Conservation (phyloP, 805 yeast species). For the Starmerella sp. region DNA sequence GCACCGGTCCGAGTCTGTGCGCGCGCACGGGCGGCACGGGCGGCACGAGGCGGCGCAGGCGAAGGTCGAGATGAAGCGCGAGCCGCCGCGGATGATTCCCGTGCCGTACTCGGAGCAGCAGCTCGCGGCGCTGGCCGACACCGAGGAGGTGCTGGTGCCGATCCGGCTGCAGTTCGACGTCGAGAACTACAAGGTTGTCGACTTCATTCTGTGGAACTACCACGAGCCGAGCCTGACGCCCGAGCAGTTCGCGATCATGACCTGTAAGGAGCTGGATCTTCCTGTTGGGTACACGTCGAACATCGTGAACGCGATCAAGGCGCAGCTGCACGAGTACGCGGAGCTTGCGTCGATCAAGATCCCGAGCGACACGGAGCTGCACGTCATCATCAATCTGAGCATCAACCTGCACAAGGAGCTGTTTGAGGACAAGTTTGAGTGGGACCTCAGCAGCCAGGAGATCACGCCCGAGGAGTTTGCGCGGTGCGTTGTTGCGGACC, state of each 20-base stretch:
- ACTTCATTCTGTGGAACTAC: conserved; percentile 64
- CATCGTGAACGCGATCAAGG: conserved; percentile 58
- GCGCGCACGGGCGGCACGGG: conserved; percentile 9
- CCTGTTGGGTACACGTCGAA: conserved; percentile 50
- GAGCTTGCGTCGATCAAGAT: conserved; percentile 53
- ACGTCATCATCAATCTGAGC: conserved; percentile 68
- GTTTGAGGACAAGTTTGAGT: conserved; percentile 86
- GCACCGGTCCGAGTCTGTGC: conserved; percentile 10
- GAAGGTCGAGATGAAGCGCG: conserved; percentile 28
- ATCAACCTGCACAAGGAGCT: conserved; percentile 73
- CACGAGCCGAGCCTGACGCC: conserved; percentile 59
- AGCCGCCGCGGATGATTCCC: conserved; percentile 35
- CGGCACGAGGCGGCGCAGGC: conserved; percentile 21
- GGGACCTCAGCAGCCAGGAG: conserved; percentile 52
- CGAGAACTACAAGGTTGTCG: conserved; percentile 44
- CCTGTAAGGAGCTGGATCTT: conserved; percentile 75
- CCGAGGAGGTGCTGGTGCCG: conserved; percentile 45
- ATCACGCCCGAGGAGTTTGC: conserved; percentile 81
- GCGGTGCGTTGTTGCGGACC: conserved; percentile 62
- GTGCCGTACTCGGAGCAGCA: conserved; percentile 30
- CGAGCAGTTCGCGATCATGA: conserved; percentile 57
- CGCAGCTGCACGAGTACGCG: conserved; percentile 69
- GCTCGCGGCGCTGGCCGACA: conserved; percentile 33
- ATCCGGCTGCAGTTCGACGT: conserved; percentile 51
- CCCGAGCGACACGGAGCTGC: conserved; percentile 55